Evolutionary conservation across 2,329 filamentous ascomycete genomes (phyloP), one percentile per base, ranked within the genome.

Genomic region (Aspergillus sp.): DNA sequence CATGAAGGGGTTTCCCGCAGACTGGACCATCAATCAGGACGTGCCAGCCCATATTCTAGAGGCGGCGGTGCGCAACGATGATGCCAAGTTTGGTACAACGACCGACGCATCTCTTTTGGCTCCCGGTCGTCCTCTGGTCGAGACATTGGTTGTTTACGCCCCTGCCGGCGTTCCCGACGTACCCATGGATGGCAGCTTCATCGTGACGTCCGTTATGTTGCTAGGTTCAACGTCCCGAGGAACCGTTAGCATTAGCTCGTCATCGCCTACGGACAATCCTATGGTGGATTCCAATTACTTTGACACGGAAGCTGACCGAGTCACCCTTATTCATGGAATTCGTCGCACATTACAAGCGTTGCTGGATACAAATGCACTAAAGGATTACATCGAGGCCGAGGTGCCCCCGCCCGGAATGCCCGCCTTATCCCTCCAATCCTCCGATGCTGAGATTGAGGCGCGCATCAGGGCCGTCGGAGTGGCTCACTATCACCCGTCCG

Each of bases 191-290:
- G 58, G 61, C 7, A 60, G 51, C 9, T 56, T 61, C 49, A 56
- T 65, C 18, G 58, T 36, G 45, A 63, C 56, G 2, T 42, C 52
- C 10, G 55, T 58, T 5, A 46, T 63, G 24, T 52, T 54, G 31
- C 42, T 63, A 20, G 22, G 50, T 4, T 46, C 58, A 10, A 63
- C 61, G 0, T 61, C 63, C 6, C 31, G 55, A 32, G 56, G 54
- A 1, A 49, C 24, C 29, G 61, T 63, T 32, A 66, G 49, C 20
- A 49, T 61, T 10, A 50, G 16, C 10, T 51, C 52, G 7, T 7
- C 36, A 6, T 20, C 26, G 3, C 58, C 56, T 7, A 22, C 36
- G 1, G 52, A 55, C 12, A 52, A 52, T 1, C 57, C 57, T 1
- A 0, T 56, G 6, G 20, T 59, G 2, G 29, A 59, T 24, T 52